Base-by-base conservation (phyloP, 305 asterid genomes). In the Petunia hybrid region DNA sequence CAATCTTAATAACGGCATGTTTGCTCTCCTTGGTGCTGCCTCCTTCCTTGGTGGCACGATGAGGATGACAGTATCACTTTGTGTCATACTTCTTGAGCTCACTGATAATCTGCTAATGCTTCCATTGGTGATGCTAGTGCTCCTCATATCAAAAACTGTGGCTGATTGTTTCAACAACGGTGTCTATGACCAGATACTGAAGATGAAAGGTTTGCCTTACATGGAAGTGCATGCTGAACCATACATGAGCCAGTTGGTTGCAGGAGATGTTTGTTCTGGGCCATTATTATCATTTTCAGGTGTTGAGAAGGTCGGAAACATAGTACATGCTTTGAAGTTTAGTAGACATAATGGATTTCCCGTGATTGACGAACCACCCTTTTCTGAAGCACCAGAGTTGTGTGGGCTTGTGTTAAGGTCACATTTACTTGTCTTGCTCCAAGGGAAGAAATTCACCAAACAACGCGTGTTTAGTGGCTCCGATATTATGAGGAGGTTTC, bases 41-140 rank as follows among this genome's bases (percentile, higher is more conserved):
- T 94, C 99, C 4, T 95, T 95, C 84, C 97, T 95, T 35, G 99
- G 99, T 63, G 99, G 99, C 67, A 92, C 97, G 53, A 95, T 95
- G 99, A 91, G 99, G 79, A 95, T 95, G 99, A 95, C 99, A 0
- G 99, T 95, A 1, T 95, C 99, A 2, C 92, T 95, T 0, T 95
- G 99, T 53, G 97, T 95, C 81, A 95, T 95, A 77, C 94, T 95
- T 74, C 89, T 95, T 9, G 99, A 95, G 82, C 94, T 95, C 40
- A 95, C 99, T 36, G 85, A 95, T 69, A 85, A 92, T 84, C 91
- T 95, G 2, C 79, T 94, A 67, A 94, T 95, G 99, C 97, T 95
- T 79, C 99, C 99, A 4, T 79, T 95, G 63, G 81, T 88, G 87
- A 95, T 95, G 99, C 95, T 95, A 4, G 99, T 95, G 56, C 97